Base-by-base conservation (phyloP, 352 stramenopile genomes). In the Globisporangium nunn region DNA sequence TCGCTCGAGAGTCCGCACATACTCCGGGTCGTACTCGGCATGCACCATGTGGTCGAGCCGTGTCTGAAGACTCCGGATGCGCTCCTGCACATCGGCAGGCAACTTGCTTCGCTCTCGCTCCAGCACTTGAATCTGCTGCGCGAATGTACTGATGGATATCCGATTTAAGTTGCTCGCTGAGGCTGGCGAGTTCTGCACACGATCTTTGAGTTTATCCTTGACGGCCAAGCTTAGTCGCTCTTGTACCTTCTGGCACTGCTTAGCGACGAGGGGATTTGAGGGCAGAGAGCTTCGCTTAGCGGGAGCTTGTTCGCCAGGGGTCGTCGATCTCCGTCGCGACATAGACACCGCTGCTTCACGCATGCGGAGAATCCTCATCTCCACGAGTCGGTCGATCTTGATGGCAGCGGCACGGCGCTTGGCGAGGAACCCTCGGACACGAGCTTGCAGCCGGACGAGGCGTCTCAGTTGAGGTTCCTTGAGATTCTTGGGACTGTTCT, bases 341-440 rank as follows among this genome's bases (percentile, higher is more conserved):
- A 54, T 64, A n/a, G 62, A 72, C 56, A 53, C 55, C 1, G 54
- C 50, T 10, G 61, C 43, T 31, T 48, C 29, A 23, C 48, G 37
- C 57, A 75, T 72, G 17, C 67, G 62, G 41, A 74, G 46, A 0
- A 88, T 41, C 51, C 77, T 62, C 39, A 65, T 54, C 43, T 85
- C 74, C 10, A 87, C 58, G 0, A 91, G 67, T 7, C 56, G 72
- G 51, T 87, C 78, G 40, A 88, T 72, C 47, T 74, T 75, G 51
- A 82, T 46, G 15, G 73, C 59, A 23, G 73, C 62, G 1, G 75
- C 54, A 1, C 59, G 52, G 33, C 75, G 74, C 30, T 63, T 77
- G 1, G 68, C 72, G 6, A 87, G 56, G 31, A 87, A 79, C 1
- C 73, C 55, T 7, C 80, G 71, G 33, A 76, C 66, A 2, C 65